Conservation (phyloP, 306 rosid species). For the Dalbergia cochinchinensis region DNA sequence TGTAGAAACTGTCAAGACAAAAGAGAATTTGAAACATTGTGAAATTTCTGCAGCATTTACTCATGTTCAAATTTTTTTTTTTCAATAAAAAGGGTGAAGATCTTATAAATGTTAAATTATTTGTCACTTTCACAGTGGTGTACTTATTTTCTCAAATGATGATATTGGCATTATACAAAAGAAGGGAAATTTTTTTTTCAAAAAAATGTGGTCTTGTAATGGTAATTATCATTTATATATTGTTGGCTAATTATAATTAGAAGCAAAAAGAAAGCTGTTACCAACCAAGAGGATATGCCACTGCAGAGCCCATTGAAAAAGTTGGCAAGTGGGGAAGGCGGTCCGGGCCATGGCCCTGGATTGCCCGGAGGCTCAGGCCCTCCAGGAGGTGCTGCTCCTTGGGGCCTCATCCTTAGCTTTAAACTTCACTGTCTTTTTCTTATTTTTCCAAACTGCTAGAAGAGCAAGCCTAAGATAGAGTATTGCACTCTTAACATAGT, state of each 20-base stretch:
- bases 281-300: constrained; percentile 61
- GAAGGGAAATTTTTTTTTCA: too few species aligned
- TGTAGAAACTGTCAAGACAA: constrained; percentile 45
- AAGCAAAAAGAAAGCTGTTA: constrained; percentile 9
- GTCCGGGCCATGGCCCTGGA: constrained; percentile 38
- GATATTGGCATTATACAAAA: background rate
- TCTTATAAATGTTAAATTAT: background rate
- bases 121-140: background rate
- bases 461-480: background rate
- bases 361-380: constrained; percentile 43
- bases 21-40: background rate
- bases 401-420: constrained; percentile 51
- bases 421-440: background rate
- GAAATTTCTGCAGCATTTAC: background rate
- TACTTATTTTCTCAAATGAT: background rate
- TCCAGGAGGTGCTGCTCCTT: constrained; percentile 27
- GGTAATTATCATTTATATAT: background rate
- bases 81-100: background rate
- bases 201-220: background rate
- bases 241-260: background rate
- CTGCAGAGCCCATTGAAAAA: constrained; percentile 46
- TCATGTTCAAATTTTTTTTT: background rate
- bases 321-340: constrained; percentile 26
- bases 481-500: background rate
- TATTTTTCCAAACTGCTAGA: background rate